Base-by-base conservation (phyloP, 2,329 filamentous ascomycete genomes). In the Nemania bipapillata region DNA sequence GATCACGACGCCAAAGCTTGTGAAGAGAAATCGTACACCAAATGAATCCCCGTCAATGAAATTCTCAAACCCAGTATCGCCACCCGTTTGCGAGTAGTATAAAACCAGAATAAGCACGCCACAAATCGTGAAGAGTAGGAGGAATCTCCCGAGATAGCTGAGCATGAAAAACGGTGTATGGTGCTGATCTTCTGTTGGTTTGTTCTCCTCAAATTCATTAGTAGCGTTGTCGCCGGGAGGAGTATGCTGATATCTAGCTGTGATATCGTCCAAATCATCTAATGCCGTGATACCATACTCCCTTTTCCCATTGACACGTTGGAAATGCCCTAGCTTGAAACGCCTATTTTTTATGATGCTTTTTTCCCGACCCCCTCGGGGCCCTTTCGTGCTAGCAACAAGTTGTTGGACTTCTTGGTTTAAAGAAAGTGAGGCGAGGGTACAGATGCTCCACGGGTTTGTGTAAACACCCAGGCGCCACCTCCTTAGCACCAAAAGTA, bases 11-110 rank as follows among this genome's bases (percentile, higher is more conserved):
- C 81, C 82, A 1, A 82, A 63, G 5, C 75, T 68, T 0, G 81
- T 81, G 65, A 83, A 82, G 12, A 84, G 70, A 40, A 83, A 81
- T 9, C 78, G 74, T 2, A 81, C 78, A 0, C 81, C 81, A 42
- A 82, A 81, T 1, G 76, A 76, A 59, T 81, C 75, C 40, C 77
- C 77, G 60, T 79, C 77, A 78, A 84, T 83, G 64, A 83, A 83
- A 0, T 67, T 71, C 63, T 83, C 81, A 37, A 83, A 84, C 3
- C 72, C 68, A 1, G 78, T 79, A 49, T 81, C 72, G 15, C 74
- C 75, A 0, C 75, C 75, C 0, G 79, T 80, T 42, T 72, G 77
- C 49, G 79, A 74, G 64, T 82, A 83, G 65, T 82, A 82, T 8
- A 79, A 65, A 22, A 82, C 78, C 5, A 82, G 50, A 5, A 73